Evolutionary conservation across 2,329 filamentous ascomycete species (phyloP), one percentile per base, ranked within the genome.

Genomic region (Emergomyces pasteurianus): DNA sequence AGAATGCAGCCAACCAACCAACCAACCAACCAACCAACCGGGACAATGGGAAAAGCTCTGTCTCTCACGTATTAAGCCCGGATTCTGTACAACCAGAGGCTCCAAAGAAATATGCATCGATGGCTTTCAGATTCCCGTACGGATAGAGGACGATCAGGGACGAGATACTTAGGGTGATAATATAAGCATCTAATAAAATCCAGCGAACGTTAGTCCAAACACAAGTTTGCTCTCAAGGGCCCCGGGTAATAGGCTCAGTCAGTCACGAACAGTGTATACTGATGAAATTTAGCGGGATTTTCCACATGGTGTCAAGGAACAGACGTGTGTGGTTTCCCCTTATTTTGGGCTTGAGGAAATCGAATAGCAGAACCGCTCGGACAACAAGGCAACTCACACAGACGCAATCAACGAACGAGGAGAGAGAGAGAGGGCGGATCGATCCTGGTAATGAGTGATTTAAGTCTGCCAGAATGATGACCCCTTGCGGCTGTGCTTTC

Each of bases 41-140:
- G 14, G 16, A 14, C 31, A 50, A 8, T 16, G 3, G 34, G 8
- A n/a, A 28, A 46, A 21, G 21, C 31, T 23, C 50, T 14, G 26
- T 31, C 49, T 52, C 42, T n/a, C n/a, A 81, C 77, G 78, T 75
- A 63, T 80, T 81, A 26, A 82, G 67, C 0, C 80, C 80, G 0
- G 79, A 79, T 63, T 79, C 77, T 5, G 79, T 81, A 0, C 77
- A 76, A 2, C 74, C 72, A 65, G 78, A 81, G 61, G 72, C 75
- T 23, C 79, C 79, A 42, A 81, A 78, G 66, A 80, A 79, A 66
- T 76, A 79, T 31, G 77, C 74, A 69, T 81, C 79, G 18, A 80
- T 68, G 0, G 74, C 75, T 3, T 63, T 63, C 9, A 78, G 46
- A 59, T 78, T 78, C 21, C 75, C 75, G 52, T 72, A 69, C 0